These are phyloP conservation scores for Globisporangium mamillatum DNA, from an alignment of 352 stramenopile species.

Conservation along the genomic window DNA sequence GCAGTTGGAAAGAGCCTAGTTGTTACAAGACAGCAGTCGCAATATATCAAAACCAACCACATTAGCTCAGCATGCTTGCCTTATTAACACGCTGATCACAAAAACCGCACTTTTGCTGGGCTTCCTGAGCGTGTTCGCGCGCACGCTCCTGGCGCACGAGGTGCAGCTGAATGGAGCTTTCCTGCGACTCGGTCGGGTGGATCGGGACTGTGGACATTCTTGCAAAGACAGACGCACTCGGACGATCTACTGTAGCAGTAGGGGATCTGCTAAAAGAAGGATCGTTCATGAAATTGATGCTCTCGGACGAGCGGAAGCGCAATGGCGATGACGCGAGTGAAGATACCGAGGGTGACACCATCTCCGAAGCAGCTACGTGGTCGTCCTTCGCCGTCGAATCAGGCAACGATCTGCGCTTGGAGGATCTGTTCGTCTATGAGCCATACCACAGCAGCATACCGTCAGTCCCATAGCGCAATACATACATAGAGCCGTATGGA, in stretches of 20 bases:
- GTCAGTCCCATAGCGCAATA: neutral
- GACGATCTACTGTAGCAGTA: neutral
- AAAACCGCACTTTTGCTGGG: slow-evolving; percentile 36
- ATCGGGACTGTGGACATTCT: slow-evolving; percentile 19
- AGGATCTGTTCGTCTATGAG: slow-evolving; percentile 7
- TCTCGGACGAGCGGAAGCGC: neutral
- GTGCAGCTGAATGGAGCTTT: slow-evolving; percentile 58
- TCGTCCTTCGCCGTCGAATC: slow-evolving; percentile 15
- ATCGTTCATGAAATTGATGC: neutral
- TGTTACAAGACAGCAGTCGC: neutral
- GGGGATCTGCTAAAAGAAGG: neutral
- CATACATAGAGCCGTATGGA: neutral
- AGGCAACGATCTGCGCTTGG: slow-evolving; percentile 3
- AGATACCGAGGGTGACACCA: slow-evolving; percentile 3
- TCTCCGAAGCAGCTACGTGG: neutral
- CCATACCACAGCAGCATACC: neutral
- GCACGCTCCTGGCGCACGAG: slow-evolving; percentile 53
- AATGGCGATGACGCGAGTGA: neutral
- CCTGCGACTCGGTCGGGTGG: slow-evolving; percentile 53
- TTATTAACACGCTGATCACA: neutral
- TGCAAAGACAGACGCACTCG: neutral
- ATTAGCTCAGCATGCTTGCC: neutral
- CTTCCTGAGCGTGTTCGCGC: slow-evolving; percentile 33
- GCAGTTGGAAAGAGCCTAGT: slow-evolving; percentile 27
- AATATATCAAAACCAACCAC: neutral